Evolutionary conservation across 768 basidiomycete species (phyloP).

Genomic region (Suillus ampliporus): DNA sequence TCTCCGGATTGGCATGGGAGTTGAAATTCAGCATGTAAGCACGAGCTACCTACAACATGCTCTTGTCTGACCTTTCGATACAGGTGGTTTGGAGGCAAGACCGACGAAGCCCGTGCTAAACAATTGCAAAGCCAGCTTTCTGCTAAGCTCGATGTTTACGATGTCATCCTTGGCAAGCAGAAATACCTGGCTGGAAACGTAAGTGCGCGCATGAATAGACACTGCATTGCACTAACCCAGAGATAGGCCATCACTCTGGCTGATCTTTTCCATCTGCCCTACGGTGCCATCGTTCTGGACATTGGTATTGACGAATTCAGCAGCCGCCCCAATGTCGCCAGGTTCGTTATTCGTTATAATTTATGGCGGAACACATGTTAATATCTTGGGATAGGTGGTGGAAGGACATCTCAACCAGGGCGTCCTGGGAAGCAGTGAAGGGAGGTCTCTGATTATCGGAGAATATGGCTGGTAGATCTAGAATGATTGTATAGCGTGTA

Average conservation of each 20-base stretch:
- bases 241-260: slow-evolving; percentile 25
- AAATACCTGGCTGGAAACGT: slow-evolving; percentile 44
- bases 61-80: background rate
- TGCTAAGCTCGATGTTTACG: slow-evolving; percentile 37
- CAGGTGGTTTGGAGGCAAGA: slow-evolving; percentile 27
- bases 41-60: background rate
- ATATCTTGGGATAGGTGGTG: slow-evolving; percentile 47
- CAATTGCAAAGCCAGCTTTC: slow-evolving; percentile 36
- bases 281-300: slow-evolving; percentile 19
- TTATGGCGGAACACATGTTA: background rate
- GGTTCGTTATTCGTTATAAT: slow-evolving; percentile 13
- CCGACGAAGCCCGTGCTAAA: slow-evolving; percentile 39
- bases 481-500: background rate
- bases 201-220: background rate
- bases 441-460: slow-evolving; percentile 27
- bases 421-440: slow-evolving; percentile 52
- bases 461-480: background rate
- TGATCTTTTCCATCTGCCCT: slow-evolving; percentile 27
- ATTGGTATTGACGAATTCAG: slow-evolving; percentile 20
- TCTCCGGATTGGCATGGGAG: slow-evolving; percentile 47
- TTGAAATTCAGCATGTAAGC: slow-evolving; percentile 52
- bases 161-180: slow-evolving; percentile 39
- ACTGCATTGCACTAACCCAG: background rate
- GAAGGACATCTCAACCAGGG: slow-evolving; percentile 48
- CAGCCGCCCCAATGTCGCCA: slow-evolving; percentile 25